Evolutionary conservation across 768 basidiomycete genomes (phyloP), one percentile per base, ranked within the genome.

Genomic region (Suillus sp.): DNA sequence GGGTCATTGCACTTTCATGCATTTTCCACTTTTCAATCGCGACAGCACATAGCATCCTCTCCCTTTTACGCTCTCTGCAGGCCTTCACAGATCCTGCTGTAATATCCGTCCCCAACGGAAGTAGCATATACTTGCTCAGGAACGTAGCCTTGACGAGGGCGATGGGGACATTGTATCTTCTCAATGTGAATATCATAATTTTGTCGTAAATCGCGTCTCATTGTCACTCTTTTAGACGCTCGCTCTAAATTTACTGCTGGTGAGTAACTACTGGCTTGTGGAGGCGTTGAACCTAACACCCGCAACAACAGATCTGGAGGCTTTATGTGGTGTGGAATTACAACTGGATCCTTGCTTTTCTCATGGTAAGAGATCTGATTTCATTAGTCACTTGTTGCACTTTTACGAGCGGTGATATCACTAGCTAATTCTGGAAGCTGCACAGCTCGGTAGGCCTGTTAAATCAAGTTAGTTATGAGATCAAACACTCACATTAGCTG

Each of bases 1-100:
- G 61, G 37, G 14, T 62, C 16, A 32, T 20, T 38, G 8, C 27
- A 11, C 11, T 30, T 35, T 60, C 30, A 34, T 61, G 61, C 38
- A 32, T 59, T 42, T 62, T 60, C 40, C 59, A 43, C 34, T 43
- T 62, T 16, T 60, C 51, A 6, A 60, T 62, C 6, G 56, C 61
- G 6, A 62, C 61, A 57, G 61, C 59, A 25, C 61, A 62, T 38
- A 58, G 27, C 38, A 60, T 62, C 22, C 8, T 62, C 27, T 58
- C 25, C 5, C 42, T 62, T 18, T 2, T 62, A 22, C 11, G 14
- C 16, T n/a, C 32, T n/a, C 42, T 62, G 20, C n/a, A 62, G 16
- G 61, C 18, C 3, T 62, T 62, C 11, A 30, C 61, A 16, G 25
- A 59, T 25, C 34, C 22, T 42, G 20, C 59, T n/a, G 32, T 38